Evolutionary conservation across 2,329 filamentous ascomycete species (phyloP).

Genomic region (Colletotrichum chlorophyti): DNA sequence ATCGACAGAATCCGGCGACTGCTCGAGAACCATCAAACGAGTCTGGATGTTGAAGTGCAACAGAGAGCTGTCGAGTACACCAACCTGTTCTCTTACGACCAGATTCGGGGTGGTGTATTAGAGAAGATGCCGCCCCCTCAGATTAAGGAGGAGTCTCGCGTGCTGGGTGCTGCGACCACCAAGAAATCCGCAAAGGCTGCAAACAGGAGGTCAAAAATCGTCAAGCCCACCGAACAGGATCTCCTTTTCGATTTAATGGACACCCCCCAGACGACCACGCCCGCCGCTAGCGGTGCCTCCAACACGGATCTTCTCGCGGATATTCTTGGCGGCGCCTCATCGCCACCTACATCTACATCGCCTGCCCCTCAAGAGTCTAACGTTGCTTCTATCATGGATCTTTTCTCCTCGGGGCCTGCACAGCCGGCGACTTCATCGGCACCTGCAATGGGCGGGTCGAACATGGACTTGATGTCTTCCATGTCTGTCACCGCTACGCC

Average conservation of each 20-base stretch:
- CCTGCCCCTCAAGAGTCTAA: constrained; percentile 63
- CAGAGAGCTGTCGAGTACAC: constrained; percentile 95
- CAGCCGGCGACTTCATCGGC: constrained; percentile 36
- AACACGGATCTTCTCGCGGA: constrained; percentile 90
- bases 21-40: constrained; percentile 79
- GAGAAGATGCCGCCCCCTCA: constrained; percentile 98
- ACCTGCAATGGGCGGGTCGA: constrained; percentile 42
- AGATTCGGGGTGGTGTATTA: constrained; percentile 86
- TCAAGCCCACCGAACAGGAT: constrained; percentile 89
- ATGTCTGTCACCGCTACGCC: constrained; percentile 50
- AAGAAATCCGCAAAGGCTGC: constrained; percentile 69
- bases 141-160: constrained; percentile 93
- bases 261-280: constrained; percentile 61
- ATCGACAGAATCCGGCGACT: constrained; percentile 84
- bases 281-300: constrained; percentile 60
- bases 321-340: constrained; percentile 80
- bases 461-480: constrained; percentile 57
- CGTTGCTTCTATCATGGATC: constrained; percentile 84
- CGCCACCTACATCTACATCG: constrained; percentile 49
- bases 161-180: constrained; percentile 77
- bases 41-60: constrained; percentile 93
- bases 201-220: constrained; percentile 77
- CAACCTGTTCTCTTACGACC: constrained; percentile 91
- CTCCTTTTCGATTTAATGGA: constrained; percentile 93
- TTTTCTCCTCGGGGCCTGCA: constrained; percentile 63